Evolutionary conservation across 352 stramenopile species (phyloP), one percentile per base, ranked within the genome.

Genomic region (Pythium vanterpoolii): DNA sequence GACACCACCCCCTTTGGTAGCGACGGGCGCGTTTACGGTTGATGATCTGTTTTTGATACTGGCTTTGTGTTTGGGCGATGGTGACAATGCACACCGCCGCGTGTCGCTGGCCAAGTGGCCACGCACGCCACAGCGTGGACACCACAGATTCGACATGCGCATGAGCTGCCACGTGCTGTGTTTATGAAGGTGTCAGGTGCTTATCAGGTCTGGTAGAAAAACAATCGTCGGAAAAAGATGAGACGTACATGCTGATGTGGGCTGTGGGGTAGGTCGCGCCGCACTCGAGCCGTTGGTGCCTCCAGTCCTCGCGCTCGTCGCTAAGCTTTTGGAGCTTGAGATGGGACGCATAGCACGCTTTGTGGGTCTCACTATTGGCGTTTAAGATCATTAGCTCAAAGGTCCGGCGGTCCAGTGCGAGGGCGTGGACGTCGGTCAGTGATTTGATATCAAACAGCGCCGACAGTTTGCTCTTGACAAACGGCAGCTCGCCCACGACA

Each of bases 151-250:
- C 9, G 79, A 86, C 77, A 91, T 91, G 7, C 81, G 77, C 79
- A 89, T 87, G 18, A 91, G 62, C 33, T 88, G 73, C 70, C 75
- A 89, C 5, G 81, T 89, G n/a, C 81, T 91, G 38, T 18, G 19
- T 16, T 11, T 36, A 36, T 21, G 34, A 42, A 42, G 11, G 34
- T 13, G 14, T 1, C 18, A 42, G 14, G 31, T 11, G 31, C 31
- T 36, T 36, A 36, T n/a, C n/a, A n/a, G n/a, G n/a, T n/a, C n/a
- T n/a, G n/a, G n/a, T n/a, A n/a, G n/a, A n/a, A n/a, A n/a, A n/a
- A n/a, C n/a, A n/a, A n/a, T n/a, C n/a, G n/a, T n/a, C 31, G 31
- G 6, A 6, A 13, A 36, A 6, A 36, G 31, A 36, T 11, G 5
- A 31, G n/a, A 72, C 73, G 36, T 74, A 91, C 81, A 91, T 88